phyloP scores from a whole-genome alignment of 371 early-diverging fungal species.

The Lichtheimia hyalospora region DNA sequence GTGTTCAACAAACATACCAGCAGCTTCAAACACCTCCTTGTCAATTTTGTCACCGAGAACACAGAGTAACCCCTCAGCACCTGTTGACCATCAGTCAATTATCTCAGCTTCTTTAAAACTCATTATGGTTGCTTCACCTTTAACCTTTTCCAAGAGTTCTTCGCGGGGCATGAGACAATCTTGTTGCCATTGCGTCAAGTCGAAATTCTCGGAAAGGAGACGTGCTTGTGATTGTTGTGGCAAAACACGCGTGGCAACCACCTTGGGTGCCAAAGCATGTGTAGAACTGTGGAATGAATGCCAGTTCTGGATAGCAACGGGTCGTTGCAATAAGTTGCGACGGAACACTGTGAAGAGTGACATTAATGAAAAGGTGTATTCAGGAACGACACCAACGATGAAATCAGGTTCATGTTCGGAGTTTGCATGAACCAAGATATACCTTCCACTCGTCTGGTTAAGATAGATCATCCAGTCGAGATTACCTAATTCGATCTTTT shows the following conservation, averaged over 20 bases:
- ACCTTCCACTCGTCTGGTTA: too few relatives aligned
- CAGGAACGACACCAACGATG: too few relatives aligned
- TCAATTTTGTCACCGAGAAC: slow-evolving; percentile 72
- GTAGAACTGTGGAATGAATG: slow-evolving; percentile 7
- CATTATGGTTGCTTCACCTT: slow-evolving; percentile 15
- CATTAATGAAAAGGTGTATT: too few relatives aligned
- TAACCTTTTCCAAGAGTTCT: slow-evolving; percentile 22
- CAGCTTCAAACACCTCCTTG: slow-evolving; percentile 60
- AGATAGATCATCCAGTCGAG: too few relatives aligned
- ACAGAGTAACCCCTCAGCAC: slow-evolving; percentile 63
- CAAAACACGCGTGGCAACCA: slow-evolving; percentile 28
- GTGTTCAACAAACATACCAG: slow-evolving; percentile 27
- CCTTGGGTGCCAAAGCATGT: slow-evolving; percentile 17
- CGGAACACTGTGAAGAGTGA: too few relatives aligned
- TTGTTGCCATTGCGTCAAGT: slow-evolving; percentile 34
- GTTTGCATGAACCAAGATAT: too few relatives aligned
- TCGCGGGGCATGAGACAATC: slow-evolving; percentile 33
- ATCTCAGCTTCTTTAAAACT: neutral
- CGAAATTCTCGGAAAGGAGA: slow-evolving; percentile 24
- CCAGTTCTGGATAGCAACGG: too few relatives aligned
- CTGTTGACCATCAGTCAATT: slow-evolving; percentile 11
- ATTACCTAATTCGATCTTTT: too few relatives aligned
- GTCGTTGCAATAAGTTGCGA: too few relatives aligned
- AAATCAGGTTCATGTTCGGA: too few relatives aligned
- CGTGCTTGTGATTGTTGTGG: slow-evolving; percentile 25